phyloP scores from a whole-genome alignment of 768 basidiomycete genomes.

The Russula sp. region DNA sequence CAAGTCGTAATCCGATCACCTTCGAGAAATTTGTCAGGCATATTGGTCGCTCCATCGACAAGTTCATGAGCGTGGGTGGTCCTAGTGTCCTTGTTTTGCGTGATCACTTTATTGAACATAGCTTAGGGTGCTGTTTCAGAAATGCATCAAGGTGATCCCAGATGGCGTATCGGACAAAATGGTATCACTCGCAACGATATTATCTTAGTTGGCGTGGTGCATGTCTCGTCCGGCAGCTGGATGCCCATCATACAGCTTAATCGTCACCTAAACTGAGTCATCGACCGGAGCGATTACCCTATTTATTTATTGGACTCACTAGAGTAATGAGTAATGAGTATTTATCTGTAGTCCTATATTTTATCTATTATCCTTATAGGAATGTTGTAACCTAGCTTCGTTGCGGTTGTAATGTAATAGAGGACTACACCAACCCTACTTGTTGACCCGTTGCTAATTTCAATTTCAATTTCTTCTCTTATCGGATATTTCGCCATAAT shows the following conservation, averaged over 20 bases:
- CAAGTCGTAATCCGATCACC: constrained; percentile 20
- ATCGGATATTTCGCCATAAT: not conserved
- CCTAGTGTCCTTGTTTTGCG: not conserved
- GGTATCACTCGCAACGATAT: constrained; percentile 20
- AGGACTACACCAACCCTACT: too few relatives aligned
- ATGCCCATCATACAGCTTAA: constrained; percentile 25
- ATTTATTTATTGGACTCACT: not conserved
- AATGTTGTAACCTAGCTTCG: not conserved
- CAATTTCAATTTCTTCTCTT: not conserved
- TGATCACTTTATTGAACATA: not conserved
- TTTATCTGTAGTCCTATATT: not conserved
- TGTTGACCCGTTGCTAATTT: not conserved
- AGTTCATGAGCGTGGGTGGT: constrained; percentile 18
- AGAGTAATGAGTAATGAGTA: not conserved
- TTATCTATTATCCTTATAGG: not conserved
- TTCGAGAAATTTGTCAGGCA: constrained; percentile 22
- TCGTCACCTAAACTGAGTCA: constrained; percentile 13
- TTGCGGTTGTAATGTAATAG: not conserved
- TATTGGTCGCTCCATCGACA: constrained; percentile 22
- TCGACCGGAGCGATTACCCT: not conserved
- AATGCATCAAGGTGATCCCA: constrained; percentile 10
- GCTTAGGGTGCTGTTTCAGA: constrained; percentile 14
- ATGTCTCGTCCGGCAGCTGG: constrained; percentile 25
- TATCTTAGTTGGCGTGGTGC: constrained; percentile 19
- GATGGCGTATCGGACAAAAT: constrained; percentile 20